phyloP scores from a whole-genome alignment of 2,329 filamentous ascomycete genomes.

The Hawksworthiomyces lignivorus region DNA sequence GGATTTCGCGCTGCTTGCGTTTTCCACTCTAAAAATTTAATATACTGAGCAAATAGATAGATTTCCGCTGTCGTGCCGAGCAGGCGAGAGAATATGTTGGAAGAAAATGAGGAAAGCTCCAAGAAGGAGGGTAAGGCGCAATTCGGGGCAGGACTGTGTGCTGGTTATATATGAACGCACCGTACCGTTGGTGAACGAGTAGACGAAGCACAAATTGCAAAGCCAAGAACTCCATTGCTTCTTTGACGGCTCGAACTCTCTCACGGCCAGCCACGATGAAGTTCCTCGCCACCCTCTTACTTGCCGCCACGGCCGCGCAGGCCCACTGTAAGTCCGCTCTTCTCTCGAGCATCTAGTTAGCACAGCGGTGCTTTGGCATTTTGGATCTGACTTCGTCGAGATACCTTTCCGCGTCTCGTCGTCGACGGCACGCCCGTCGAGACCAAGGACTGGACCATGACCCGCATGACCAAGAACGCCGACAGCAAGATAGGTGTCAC shows the following conservation, averaged over 20 bases:
- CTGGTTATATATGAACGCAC: too few relatives aligned
- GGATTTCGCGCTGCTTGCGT: not conserved
- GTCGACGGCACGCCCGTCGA: constrained; percentile 26
- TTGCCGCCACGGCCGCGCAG: constrained; percentile 16
- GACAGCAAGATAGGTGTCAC: constrained; percentile 27
- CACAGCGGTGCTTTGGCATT: too few relatives aligned
- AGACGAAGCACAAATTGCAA: too few relatives aligned
- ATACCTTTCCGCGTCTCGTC: constrained; percentile 28
- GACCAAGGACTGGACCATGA: constrained; percentile 26
- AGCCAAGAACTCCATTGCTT: too few relatives aligned
- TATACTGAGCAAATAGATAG: too few relatives aligned
- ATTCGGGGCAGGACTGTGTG: too few relatives aligned
- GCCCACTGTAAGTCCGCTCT: constrained; percentile 19
- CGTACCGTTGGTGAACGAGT: too few relatives aligned
- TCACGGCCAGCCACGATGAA: constrained; percentile 12
- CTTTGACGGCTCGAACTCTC: too few relatives aligned
- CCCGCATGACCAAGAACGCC: constrained; percentile 29
- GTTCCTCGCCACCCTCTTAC: constrained; percentile 14
- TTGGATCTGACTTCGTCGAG: constrained; percentile 12
- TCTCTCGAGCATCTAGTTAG: not conserved
- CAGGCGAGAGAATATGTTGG: too few relatives aligned
- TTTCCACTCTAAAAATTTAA: not conserved
- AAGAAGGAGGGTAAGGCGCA: too few relatives aligned
- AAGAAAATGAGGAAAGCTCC: too few relatives aligned
- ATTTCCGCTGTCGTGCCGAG: too few relatives aligned